Evolutionary conservation across 2,329 filamentous ascomycete species (phyloP).

Genomic region (Westerdykella sp.): DNA sequence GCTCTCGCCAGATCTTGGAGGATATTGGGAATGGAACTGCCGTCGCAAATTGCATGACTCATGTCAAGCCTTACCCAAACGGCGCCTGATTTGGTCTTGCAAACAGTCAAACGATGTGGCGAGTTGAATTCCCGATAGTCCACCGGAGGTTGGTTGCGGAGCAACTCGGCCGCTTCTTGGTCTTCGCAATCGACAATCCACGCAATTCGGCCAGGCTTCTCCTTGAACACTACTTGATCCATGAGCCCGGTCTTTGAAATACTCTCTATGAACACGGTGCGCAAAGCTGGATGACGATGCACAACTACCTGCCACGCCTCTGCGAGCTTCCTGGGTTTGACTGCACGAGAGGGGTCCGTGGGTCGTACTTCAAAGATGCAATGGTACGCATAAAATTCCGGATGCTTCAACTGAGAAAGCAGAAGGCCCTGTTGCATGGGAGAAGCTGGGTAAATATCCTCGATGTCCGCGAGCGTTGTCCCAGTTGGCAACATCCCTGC

Average conservation of each 20-base stretch:
- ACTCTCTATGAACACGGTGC: conserved; percentile 33
- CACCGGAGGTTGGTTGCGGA: conserved; percentile 17
- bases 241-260: conserved; percentile 27
- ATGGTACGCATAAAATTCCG: conserved; percentile 26
- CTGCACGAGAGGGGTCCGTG: conserved; percentile 5
- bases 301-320: conserved; percentile 33
- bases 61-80: conserved; percentile 46
- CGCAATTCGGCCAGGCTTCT: conserved; percentile 19
- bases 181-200: conserved; percentile 21
- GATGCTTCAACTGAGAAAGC: conserved; percentile 24
- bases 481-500: conserved; percentile 14
- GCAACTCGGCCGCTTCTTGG: conserved; percentile 8
- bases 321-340: conserved; percentile 23
- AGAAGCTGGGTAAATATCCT: conserved; percentile 27
- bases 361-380: conserved; percentile 25
- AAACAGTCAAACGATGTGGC: conserved; percentile 44
- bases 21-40: conserved; percentile 46
- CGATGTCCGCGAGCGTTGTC: conserved; percentile 15
- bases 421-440: conserved; percentile 30
- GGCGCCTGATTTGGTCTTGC: conserved; percentile 33
- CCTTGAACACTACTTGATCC: conserved; percentile 29
- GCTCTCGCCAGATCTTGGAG: conserved; percentile 42
- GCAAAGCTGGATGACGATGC: conserved; percentile 25
- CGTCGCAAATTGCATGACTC: conserved; percentile 48
- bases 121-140: conserved; percentile 31